Evolutionary conservation across 2,329 filamentous ascomycete species (phyloP).

Genomic region (Triangularia verruculosa): DNA sequence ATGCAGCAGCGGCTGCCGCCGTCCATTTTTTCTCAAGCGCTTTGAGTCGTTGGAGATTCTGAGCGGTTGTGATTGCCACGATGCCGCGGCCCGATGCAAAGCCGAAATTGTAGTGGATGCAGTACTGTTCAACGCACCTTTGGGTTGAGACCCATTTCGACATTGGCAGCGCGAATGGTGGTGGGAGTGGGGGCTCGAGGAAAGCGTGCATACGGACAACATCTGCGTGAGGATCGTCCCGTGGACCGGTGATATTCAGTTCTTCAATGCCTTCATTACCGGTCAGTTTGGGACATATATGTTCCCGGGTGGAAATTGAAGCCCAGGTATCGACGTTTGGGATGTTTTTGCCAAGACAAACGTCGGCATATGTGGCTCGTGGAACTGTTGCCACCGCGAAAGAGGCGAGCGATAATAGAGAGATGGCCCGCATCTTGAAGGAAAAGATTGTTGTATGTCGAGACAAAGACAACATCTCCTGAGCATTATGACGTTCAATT

Average conservation of each 20-base stretch:
- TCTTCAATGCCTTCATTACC: not conserved
- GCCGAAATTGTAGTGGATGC: constrained; percentile 24
- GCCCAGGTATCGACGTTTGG: not conserved
- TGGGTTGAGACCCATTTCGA: constrained; percentile 12
- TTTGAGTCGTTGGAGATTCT: constrained; percentile 21
- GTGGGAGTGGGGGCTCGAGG: not conserved
- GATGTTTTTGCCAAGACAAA: not conserved
- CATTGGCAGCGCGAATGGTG: not conserved
- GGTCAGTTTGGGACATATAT: not conserved
- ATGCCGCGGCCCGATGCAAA: constrained; percentile 22
- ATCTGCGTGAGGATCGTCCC: no score
- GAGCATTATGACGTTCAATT: not conserved
- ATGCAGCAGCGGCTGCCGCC: not conserved
- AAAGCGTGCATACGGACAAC: not conserved
- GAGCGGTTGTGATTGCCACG: constrained; percentile 21
- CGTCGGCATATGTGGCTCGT: not conserved
- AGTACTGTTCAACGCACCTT: constrained; percentile 18
- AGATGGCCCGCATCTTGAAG: constrained; percentile 5
- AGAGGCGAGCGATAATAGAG: not conserved
- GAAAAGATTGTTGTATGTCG: no score
- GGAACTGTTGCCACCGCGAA: not conserved
- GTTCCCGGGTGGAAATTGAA: not conserved
- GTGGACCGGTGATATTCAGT: no score
- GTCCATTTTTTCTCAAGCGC: constrained; percentile 4
- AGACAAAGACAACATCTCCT: not conserved